phyloP scores from a whole-genome alignment of 108 stramenopile species.

The Fistulifera solaris region DNA sequence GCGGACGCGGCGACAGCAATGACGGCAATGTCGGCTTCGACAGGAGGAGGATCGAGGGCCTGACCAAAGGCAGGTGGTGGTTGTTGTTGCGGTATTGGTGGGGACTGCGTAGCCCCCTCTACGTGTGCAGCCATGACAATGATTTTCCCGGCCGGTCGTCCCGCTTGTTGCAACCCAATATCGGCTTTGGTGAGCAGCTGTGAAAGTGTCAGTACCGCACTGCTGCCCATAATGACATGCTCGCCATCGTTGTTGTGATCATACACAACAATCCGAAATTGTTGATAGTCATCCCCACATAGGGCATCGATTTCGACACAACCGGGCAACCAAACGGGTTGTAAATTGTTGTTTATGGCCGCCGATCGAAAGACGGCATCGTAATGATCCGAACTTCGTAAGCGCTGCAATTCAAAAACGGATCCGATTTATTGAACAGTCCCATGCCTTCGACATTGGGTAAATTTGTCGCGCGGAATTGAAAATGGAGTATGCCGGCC shows the following conservation, averaged over 20 bases:
- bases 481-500: slow-evolving; percentile 9
- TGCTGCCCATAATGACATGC: slow-evolving; percentile 44
- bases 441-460: slow-evolving; percentile 31
- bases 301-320: slow-evolving; percentile 26
- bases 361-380: slow-evolving; percentile 23
- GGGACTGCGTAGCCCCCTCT: too few relatives aligned
- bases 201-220: too few relatives aligned
- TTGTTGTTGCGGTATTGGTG: too few relatives aligned
- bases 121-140: slow-evolving; percentile 4
- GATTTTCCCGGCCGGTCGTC: neutral
- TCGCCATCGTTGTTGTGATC: slow-evolving; percentile 35
- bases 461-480: slow-evolving; percentile 29
- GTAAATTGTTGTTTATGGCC: slow-evolving; percentile 28
- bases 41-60: neutral
- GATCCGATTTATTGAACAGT: slow-evolving; percentile 24
- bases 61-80: neutral
- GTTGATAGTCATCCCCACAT: slow-evolving; percentile 29
- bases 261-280: slow-evolving; percentile 12
- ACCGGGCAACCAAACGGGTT: slow-evolving; percentile 30
- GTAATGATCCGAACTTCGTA: slow-evolving; percentile 22
- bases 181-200: too few relatives aligned
- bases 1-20: slow-evolving; percentile 7
- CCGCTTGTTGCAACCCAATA: slow-evolving; percentile 1
- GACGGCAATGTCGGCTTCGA: neutral
- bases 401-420: slow-evolving; percentile 33